These are phyloP conservation scores for Chenopodium album DNA, from an alignment of 148 eudicot genomes.

Conservation along the genomic window DNA sequence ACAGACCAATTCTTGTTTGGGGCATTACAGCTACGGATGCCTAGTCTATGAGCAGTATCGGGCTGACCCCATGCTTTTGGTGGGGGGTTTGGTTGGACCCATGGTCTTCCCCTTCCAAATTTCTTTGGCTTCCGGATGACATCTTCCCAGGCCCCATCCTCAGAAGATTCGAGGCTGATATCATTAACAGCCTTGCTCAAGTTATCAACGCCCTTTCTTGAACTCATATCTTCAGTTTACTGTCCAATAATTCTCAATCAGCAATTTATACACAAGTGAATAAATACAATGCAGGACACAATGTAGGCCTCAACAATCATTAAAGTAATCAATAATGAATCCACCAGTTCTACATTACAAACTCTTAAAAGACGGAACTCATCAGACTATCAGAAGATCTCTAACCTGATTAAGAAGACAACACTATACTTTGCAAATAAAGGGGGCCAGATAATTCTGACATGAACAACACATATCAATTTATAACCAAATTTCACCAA, in stretches of 20 bases:
- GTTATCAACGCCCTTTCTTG: slow-evolving; percentile 29
- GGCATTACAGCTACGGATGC: slow-evolving; percentile 28
- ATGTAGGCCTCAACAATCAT: neutral
- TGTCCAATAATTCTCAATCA: slow-evolving; percentile 14
- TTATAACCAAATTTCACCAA: neutral
- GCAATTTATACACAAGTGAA: neutral
- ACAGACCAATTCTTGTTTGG: slow-evolving; percentile 35
- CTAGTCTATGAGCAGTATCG: slow-evolving; percentile 36
- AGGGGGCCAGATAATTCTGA: neutral
- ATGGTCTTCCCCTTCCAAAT: slow-evolving; percentile 30
- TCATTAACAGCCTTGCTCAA: slow-evolving; percentile 40
- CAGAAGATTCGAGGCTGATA: slow-evolving; percentile 36
- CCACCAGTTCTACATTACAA: neutral
- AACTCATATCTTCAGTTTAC: slow-evolving; percentile 28
- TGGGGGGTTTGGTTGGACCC: slow-evolving; percentile 32
- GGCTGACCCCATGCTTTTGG: slow-evolving; percentile 56
- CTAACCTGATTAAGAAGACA: neutral
- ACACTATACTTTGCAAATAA: neutral
- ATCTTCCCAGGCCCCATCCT: slow-evolving; percentile 58
- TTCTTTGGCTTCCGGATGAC: slow-evolving; percentile 39
- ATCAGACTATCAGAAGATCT: neutral
- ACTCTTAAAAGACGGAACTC: neutral
- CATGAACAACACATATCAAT: neutral
- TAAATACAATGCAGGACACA: neutral
- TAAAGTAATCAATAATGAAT: neutral